Percentiles rank a stretch among this genome's conserved stretches.
These are phyloP conservation scores for Hypoxylon sp. DNA, from an alignment of 2,329 filamentous ascomycete genomes.

Conservation along the genomic window DNA sequence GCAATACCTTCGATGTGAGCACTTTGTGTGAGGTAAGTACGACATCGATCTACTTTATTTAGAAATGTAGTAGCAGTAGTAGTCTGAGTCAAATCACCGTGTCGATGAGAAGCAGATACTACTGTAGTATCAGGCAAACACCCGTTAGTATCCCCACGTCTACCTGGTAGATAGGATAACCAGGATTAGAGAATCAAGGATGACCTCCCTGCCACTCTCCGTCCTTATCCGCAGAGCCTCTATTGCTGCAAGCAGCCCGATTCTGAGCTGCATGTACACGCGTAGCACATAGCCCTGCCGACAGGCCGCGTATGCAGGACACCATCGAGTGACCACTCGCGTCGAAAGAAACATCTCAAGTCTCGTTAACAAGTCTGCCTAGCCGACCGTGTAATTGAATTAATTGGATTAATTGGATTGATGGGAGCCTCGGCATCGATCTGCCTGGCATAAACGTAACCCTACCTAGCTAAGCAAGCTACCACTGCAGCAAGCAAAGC, in stretches of 20 bases:
- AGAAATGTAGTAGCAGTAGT: too few species aligned
- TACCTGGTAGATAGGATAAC: neutral
- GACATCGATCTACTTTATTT: too few species aligned
- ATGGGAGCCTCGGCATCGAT: constrained; percentile 13
- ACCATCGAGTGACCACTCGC: neutral
- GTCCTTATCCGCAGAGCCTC: constrained; percentile 21
- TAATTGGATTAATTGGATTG: constrained; percentile 1
- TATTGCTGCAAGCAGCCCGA: neutral
- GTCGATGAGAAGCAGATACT: neutral
- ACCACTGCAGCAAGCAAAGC: constrained; percentile 11
- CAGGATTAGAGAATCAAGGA: neutral
- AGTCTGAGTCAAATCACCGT: constrained; percentile 4
- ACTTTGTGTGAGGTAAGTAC: too few species aligned
- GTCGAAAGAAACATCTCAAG: neutral
- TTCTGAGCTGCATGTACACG: constrained; percentile 6
- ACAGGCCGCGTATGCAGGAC: constrained; percentile 30
- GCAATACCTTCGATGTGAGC: neutral
- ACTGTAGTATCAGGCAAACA: constrained; percentile 3
- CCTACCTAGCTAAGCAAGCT: constrained; percentile 27
- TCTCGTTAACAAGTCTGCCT: constrained; percentile 24
- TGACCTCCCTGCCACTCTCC: neutral
- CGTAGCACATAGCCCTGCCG: constrained; percentile 19
- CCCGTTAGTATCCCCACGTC: neutral
- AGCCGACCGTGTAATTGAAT: neutral
- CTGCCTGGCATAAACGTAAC: constrained; percentile 39